These are phyloP conservation scores for Betula pendula DNA, from an alignment of 306 rosid species.

Conservation along the genomic window DNA sequence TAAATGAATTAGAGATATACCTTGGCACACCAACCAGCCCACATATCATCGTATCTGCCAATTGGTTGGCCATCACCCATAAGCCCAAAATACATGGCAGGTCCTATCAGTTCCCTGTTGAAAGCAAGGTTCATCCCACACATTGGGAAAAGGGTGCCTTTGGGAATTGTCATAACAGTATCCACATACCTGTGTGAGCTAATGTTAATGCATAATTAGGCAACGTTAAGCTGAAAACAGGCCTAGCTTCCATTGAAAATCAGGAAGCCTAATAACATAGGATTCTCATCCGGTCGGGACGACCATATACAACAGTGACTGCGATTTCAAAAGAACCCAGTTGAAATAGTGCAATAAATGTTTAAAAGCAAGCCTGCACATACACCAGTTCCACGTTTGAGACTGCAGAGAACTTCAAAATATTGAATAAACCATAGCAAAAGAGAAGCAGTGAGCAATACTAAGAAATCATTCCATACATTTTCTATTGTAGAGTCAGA, in stretches of 20 bases:
- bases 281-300: too few species aligned
- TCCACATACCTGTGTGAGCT: constrained; percentile 36
- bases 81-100: constrained; percentile 56
- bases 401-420: too few species aligned
- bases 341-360: too few species aligned
- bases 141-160: constrained; percentile 49
- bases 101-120: constrained; percentile 46
- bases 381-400: too few species aligned
- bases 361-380: too few species aligned
- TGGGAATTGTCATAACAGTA: constrained; percentile 50
- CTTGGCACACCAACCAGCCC: constrained; percentile 58
- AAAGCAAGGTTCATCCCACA: constrained; percentile 58
- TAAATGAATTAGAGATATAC: constrained; percentile 17
- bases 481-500: background rate
- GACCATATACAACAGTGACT: too few species aligned
- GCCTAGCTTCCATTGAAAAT: background rate
- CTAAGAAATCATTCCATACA: too few species aligned
- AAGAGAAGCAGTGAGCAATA: too few species aligned
- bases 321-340: too few species aligned
- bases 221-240: background rate
- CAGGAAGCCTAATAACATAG: too few species aligned
- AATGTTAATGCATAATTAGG: background rate
- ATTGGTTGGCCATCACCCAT: constrained; percentile 56
- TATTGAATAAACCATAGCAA: too few species aligned
- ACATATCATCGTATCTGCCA: constrained; percentile 53